These are phyloP conservation scores for Aspergillus latus DNA, from an alignment of 2,329 filamentous ascomycete species.

Conservation along the genomic window DNA sequence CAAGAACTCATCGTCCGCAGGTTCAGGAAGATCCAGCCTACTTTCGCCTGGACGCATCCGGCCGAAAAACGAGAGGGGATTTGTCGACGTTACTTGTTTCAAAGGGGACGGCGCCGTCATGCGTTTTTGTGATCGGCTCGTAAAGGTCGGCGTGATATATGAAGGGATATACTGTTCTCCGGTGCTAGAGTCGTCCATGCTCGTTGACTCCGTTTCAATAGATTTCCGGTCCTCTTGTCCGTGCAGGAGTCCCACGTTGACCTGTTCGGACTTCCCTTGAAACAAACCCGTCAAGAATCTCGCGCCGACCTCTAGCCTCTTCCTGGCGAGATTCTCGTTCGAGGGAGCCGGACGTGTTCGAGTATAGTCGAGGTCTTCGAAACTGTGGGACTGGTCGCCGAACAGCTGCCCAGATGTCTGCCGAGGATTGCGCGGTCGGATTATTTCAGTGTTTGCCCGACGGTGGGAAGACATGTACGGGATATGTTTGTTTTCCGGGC, in stretches of 20 bases:
- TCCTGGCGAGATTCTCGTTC: constrained; percentile 30
- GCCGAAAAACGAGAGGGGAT: constrained; percentile 46
- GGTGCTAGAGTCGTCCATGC: constrained; percentile 13
- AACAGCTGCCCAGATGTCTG: constrained; percentile 24
- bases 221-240: constrained; percentile 16
- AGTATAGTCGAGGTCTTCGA: constrained; percentile 24
- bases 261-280: constrained; percentile 52
- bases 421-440: constrained; percentile 27
- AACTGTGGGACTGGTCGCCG: constrained; percentile 25
- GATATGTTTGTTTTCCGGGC: constrained; percentile 19
- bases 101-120: constrained; percentile 33
- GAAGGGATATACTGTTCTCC: constrained; percentile 19
- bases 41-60: constrained; percentile 35
- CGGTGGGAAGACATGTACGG: constrained; percentile 29
- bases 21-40: constrained; percentile 32
- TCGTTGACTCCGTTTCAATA: constrained; percentile 15
- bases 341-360: constrained; percentile 14
- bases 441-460: constrained; percentile 36
- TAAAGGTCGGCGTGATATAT: constrained; percentile 15
- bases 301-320: constrained; percentile 34
- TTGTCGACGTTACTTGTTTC: constrained; percentile 36
- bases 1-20: constrained; percentile 54
- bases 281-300: constrained; percentile 53
- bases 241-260: constrained; percentile 43
- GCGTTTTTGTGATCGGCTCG: constrained; percentile 28